Base-by-base conservation (phyloP, 768 basidiomycete genomes). In the Leccinum broughii region DNA sequence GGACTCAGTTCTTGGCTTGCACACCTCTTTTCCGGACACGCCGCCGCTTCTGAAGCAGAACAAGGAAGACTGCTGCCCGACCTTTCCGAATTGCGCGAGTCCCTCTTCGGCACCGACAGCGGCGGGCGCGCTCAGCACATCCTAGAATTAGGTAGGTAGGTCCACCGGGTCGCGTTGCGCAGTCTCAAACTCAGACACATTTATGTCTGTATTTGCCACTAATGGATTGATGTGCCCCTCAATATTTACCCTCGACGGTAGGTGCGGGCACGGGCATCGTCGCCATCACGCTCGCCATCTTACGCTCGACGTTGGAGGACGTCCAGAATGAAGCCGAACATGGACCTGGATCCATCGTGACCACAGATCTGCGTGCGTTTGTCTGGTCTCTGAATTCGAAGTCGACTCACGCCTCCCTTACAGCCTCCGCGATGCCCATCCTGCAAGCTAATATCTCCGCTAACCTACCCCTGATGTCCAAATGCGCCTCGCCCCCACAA, bases 181-280 rank as follows among this genome's bases (percentile, higher is more conserved):
- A 34, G 13, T 13, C 34, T 11, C 30, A n/a, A 13, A 24, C 35
- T 37, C 35, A 15, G 48, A 32, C 28, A 6, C 39, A 0, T 20
- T 22, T 34, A 14, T 37, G 15, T 37, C 35, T 15, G 35, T 41
- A 15, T 15, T 7, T 6, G 0, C 17, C 8, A 15, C 20, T 52
- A 28, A 58, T 7, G 17, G 4, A 7, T 37, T 5, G 5, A n/a
- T 17, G 11, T 37, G 6, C 3, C 14, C 14, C 35, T 37, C 44
- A 46, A 46, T 0, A 46, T 48, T 22, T 22, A 10, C 4, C 46
- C 51, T 51, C n/a, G 5, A 35, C 17, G 54, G 1, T 58, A 92
- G 94, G 94, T 30, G 84, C 92, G 13, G 94, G 95, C 7, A 94
- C 89, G 0, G 95, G 94, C 20, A 81, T 96, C 7, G 89, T 93